These are phyloP conservation scores for Macroventuria anomochaeta DNA, from an alignment of 2,329 filamentous ascomycete species.

Conservation along the genomic window DNA sequence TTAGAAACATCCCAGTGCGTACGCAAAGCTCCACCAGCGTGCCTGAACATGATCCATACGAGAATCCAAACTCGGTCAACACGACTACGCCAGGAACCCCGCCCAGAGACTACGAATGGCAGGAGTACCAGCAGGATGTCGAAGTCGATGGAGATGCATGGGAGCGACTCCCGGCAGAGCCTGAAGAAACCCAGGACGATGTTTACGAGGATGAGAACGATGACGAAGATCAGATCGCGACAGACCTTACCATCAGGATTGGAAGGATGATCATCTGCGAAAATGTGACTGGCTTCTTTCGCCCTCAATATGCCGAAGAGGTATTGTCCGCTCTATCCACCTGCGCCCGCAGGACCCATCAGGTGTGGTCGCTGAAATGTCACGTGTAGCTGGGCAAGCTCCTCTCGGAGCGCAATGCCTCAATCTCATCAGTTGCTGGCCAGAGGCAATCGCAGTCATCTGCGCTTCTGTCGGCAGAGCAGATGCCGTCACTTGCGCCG, in stretches of 20 bases:
- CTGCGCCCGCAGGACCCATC: conserved; percentile 14
- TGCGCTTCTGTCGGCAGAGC: conserved; percentile 44
- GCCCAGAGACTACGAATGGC: conserved; percentile 49
- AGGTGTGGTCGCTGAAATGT: conserved; percentile 33
- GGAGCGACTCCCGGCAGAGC: conserved; percentile 46
- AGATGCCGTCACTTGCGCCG: conserved; percentile 47
- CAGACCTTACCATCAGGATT: conserved; percentile 48
- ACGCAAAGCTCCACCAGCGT: conserved; percentile 35
- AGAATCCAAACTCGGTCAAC: conserved; percentile 37
- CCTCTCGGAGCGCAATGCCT: conserved; percentile 42
- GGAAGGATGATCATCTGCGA: conserved; percentile 51
- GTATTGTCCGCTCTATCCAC: conserved; percentile 35
- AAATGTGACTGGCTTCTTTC: conserved; percentile 48
- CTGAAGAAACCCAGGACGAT: conserved; percentile 47
- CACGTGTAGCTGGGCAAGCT: conserved; percentile 47
- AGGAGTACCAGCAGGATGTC: conserved; percentile 49
- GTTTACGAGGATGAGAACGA: conserved; percentile 49
- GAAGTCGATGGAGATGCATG: conserved; percentile 47
- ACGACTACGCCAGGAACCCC: conserved; percentile 48
- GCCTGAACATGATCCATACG: conserved; percentile 35
- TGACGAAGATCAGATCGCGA: conserved; percentile 48
- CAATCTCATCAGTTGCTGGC: conserved; percentile 43
- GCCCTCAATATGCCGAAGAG: conserved; percentile 51
- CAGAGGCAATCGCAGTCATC: conserved; percentile 47
- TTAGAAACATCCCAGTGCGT: conserved; percentile 45